Conservation (phyloP, 106 monocot species). For the Dendrobium officinale region DNA sequence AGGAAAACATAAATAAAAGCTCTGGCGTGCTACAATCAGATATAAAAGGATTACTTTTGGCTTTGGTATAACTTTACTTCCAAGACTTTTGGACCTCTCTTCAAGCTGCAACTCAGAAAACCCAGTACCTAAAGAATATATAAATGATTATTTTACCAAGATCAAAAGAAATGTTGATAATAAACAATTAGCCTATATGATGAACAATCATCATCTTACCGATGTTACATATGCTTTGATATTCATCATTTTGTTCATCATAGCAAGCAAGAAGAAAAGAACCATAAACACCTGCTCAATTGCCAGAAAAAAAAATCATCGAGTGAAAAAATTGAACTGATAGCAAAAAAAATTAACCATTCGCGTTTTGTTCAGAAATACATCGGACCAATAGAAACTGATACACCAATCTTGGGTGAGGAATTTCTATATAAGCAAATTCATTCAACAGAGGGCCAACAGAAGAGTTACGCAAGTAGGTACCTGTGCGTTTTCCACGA, state of each 20-base stretch:
- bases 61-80: constrained; percentile 59
- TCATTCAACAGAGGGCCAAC: constrained; percentile 2
- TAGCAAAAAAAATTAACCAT: not conserved
- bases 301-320: not conserved
- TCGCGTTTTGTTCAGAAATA: not conserved
- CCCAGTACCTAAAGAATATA: constrained; percentile 63
- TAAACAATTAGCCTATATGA: not conserved
- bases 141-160: constrained; percentile 3
- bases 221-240: constrained; percentile 94
- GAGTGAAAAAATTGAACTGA: not conserved
- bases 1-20: not conserved
- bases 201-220: constrained; percentile 31
- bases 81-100: constrained; percentile 75
- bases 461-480: not conserved
- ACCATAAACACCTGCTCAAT: constrained; percentile 73
- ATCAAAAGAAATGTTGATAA: too few species aligned
- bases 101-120: constrained; percentile 90
- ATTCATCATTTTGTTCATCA: constrained; percentile 94
- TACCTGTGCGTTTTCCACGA: constrained; percentile 95
- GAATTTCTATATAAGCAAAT: not conserved
- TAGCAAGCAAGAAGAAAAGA: constrained; percentile 98
- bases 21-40: not conserved
- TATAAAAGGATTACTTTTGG: constrained; percentile 53
- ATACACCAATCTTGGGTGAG: not conserved
- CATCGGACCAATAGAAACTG: not conserved